Evolutionary conservation across 768 basidiomycete species (phyloP).

Genomic region (Rubroboletus pulcherrimus): DNA sequence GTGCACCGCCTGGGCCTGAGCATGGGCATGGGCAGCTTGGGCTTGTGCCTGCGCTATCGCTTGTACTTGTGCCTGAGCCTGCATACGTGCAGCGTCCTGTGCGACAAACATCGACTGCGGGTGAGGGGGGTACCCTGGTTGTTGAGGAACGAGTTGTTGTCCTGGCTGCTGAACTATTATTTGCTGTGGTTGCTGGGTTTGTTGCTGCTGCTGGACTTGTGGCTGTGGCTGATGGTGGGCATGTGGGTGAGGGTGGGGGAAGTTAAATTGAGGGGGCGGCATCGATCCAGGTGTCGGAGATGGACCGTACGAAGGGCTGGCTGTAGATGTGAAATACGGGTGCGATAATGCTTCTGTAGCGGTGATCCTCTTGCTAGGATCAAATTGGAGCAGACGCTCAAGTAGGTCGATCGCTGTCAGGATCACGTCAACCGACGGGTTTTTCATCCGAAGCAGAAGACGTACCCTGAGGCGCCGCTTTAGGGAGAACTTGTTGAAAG

Average conservation of each 20-base stretch:
- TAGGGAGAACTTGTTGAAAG: constrained; percentile 76
- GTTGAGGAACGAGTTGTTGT: constrained; percentile 36
- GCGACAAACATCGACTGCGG: constrained; percentile 32
- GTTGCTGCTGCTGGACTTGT: constrained; percentile 42
- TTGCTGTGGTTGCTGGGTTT: constrained; percentile 39
- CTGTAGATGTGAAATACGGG: constrained; percentile 77
- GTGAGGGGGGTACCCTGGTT: constrained; percentile 30
- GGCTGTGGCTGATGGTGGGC: constrained; percentile 44
- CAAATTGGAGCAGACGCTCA: constrained; percentile 93
- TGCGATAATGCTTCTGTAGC: constrained; percentile 90
- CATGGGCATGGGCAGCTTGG: constrained; percentile 40
- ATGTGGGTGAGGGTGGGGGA: constrained; percentile 58
- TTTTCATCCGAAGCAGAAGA: background rate
- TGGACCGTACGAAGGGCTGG: constrained; percentile 30
- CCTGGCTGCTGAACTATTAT: constrained; percentile 37
- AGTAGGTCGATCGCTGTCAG: constrained; percentile 80
- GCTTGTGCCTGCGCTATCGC: constrained; percentile 40
- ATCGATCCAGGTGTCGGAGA: constrained; percentile 49
- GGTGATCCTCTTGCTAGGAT: constrained; percentile 86
- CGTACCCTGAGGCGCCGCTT: constrained; percentile 79
- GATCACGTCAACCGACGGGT: constrained; percentile 2
- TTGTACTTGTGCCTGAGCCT: constrained; percentile 43
- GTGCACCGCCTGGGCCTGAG: constrained; percentile 34
- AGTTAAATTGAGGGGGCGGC: constrained; percentile 67
- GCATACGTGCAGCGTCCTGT: constrained; percentile 34